Evolutionary conservation across 2,329 filamentous ascomycete genomes (phyloP), one percentile per base, ranked within the genome.

Genomic region (Diaporthe sp.): DNA sequence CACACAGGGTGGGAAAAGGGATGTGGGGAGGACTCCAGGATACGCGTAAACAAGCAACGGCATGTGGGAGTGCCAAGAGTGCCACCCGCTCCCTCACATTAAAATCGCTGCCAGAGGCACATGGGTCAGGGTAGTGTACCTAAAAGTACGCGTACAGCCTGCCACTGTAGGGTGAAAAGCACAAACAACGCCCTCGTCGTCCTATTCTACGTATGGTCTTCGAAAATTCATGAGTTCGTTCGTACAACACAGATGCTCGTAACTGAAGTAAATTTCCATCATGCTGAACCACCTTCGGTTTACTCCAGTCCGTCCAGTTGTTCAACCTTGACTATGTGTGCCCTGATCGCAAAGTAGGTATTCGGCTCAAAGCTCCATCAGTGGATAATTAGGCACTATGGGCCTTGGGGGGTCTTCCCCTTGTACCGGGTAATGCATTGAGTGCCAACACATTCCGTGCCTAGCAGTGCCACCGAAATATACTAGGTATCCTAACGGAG

Each of bases 31-130:
- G 9, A 5, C 5, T 25, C 34, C 58, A 61, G 12, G 58, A 62
- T 46, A 44, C 39, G 39, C 59, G 59, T 65, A 65, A 65, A 65
- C 59, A 44, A 31, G 25, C 25, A 31, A 31, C 59, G 59, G 59
- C 15, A 65, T 65, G 59, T 65, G 59, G 59, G 59, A 65, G 59
- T 65, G 59, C 59, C 59, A 65, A 65, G 59, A 65, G 42, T 22
- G 42, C 59, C n/a, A 19, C 39, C 59, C 59, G 39, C 9, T n/a
- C 39, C 39, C 25, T 6, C 8, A 65, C 42, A 44, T 31, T 46
- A 19, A 65, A 46, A 65, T 31, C 42, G 59, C 42, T 46, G 42
- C 59, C 39, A 42, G 19, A 31, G 15, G 39, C 3, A 13, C 15
- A 46, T 22, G 39, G 59, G 59, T 17, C 10, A 28, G 39, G 39